These are phyloP conservation scores for Tetracladium maxilliforme DNA, from an alignment of 2,329 filamentous ascomycete species.

Conservation along the genomic window DNA sequence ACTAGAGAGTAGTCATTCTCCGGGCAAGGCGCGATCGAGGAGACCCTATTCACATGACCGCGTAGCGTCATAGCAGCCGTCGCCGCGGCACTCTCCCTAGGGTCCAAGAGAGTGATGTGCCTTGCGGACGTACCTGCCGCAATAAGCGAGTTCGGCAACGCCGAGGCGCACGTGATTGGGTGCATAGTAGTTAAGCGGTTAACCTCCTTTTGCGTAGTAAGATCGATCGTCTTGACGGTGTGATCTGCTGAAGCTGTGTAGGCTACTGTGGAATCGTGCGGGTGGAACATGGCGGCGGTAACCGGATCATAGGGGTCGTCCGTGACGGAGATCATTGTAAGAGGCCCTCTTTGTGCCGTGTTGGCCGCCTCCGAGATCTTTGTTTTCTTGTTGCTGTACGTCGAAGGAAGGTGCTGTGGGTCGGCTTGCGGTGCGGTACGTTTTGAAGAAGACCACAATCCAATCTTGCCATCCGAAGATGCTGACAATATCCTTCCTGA, in stretches of 20 bases:
- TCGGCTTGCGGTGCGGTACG: constrained; percentile 62
- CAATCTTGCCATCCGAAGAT: constrained; percentile 68
- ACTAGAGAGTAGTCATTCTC: constrained; percentile 67
- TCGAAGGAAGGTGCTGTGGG: constrained; percentile 50
- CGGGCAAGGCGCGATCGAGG: constrained; percentile 32
- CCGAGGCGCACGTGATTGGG: constrained; percentile 64
- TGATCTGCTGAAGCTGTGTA: constrained; percentile 91
- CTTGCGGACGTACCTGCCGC: constrained; percentile 70
- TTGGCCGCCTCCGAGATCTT: constrained; percentile 41
- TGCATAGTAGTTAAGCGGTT: constrained; percentile 75
- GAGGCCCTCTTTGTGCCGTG: constrained; percentile 57
- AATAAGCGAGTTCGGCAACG: constrained; percentile 44
- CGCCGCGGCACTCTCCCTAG: constrained; percentile 59
- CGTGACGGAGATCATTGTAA: constrained; percentile 61
- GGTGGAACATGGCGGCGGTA: constrained; percentile 73
- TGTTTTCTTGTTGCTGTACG: constrained; percentile 58
- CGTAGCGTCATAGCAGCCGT: constrained; percentile 82
- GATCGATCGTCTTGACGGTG: constrained; percentile 78
- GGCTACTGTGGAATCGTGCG: constrained; percentile 69
- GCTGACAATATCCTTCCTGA: constrained; percentile 73
- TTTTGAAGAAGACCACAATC: constrained; percentile 79
- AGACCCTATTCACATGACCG: constrained; percentile 68
- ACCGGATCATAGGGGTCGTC: constrained; percentile 48
- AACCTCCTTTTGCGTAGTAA: constrained; percentile 66
- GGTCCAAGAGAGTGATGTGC: constrained; percentile 88